These are phyloP conservation scores for Teunomyces funiuensis DNA, from an alignment of 805 yeast genomes.

Conservation along the genomic window DNA sequence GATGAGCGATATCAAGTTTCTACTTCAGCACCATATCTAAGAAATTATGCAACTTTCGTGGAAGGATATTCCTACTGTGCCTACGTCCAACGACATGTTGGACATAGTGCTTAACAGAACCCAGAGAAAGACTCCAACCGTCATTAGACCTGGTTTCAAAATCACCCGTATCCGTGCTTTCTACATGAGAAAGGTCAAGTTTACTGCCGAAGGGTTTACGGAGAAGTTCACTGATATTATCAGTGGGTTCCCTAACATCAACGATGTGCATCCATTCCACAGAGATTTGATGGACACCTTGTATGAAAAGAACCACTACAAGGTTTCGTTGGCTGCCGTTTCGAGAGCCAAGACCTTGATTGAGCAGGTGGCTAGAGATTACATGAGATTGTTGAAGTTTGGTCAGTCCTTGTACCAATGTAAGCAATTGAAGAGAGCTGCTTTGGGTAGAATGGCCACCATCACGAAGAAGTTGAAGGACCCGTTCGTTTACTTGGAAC, in stretches of 20 bases:
- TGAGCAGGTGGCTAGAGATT: constrained; percentile 96
- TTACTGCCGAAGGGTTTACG: constrained; percentile 92
- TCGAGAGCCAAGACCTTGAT: constrained; percentile 91
- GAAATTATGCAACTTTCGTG: constrained; percentile 86
- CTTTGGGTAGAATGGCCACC: constrained; percentile 99
- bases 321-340: constrained; percentile 92
- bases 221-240: constrained; percentile 88
- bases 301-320: constrained; percentile 97
- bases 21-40: background rate
- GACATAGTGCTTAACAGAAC: constrained; percentile 96
- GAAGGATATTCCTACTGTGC: constrained; percentile 97
- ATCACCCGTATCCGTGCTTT: constrained; percentile 95
- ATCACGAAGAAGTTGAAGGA: constrained; percentile 93
- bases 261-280: constrained; percentile 98
- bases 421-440: constrained; percentile 97
- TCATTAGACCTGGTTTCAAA: constrained; percentile 92
- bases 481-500: constrained; percentile 89
- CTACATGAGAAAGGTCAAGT: constrained; percentile 97
- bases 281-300: constrained; percentile 96
- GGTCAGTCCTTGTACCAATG: constrained; percentile 98
- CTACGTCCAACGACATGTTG: constrained; percentile 87
- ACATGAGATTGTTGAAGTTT: constrained; percentile 87
- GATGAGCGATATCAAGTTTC: constrained; percentile 1
- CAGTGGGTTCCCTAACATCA: constrained; percentile 90
- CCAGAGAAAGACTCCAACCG: constrained; percentile 99